These are phyloP conservation scores for Micromonas pusilla DNA, from an alignment of 139 green algal genomes.

Conservation along the genomic window DNA sequence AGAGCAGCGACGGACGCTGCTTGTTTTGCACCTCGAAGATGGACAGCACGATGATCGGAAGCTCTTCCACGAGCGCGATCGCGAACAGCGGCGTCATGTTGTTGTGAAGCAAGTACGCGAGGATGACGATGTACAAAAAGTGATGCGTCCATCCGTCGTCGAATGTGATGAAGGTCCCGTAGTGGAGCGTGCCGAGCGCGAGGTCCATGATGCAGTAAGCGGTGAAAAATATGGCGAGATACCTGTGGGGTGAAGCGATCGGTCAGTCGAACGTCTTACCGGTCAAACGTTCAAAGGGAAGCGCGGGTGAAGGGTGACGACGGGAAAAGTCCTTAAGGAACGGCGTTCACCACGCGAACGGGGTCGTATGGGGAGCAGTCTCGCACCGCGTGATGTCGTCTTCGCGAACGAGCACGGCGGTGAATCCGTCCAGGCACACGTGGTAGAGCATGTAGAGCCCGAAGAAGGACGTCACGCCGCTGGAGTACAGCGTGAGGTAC, in stretches of 20 bases:
- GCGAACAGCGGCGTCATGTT: conserved; percentile 21
- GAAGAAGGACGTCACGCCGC: conserved; percentile 16
- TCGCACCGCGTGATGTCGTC: conserved; percentile 11
- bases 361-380: no score
- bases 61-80: conserved; percentile 22
- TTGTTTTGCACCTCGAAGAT: conserved; percentile 24
- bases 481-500: conserved; percentile 23
- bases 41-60: conserved; percentile 16
- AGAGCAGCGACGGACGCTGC: conserved; percentile 12
- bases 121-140: conserved; percentile 29
- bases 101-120: conserved; percentile 17
- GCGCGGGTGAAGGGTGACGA: no score
- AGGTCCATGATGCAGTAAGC: conserved; percentile 30
- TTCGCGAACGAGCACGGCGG: background rate
- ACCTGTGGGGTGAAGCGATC: no score
- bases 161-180: conserved; percentile 13
- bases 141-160: conserved; percentile 28
- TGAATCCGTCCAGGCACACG: conserved; percentile 17
- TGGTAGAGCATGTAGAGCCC: conserved; percentile 19
- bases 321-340: no score
- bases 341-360: no score
- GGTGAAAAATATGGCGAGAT: conserved; percentile 24
- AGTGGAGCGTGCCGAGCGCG: conserved; percentile 8
- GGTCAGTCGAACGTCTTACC: no score
- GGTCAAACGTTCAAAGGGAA: no score